phyloP scores from a whole-genome alignment of 2,329 filamentous ascomycete genomes.

The Mycogone perniciosa region DNA sequence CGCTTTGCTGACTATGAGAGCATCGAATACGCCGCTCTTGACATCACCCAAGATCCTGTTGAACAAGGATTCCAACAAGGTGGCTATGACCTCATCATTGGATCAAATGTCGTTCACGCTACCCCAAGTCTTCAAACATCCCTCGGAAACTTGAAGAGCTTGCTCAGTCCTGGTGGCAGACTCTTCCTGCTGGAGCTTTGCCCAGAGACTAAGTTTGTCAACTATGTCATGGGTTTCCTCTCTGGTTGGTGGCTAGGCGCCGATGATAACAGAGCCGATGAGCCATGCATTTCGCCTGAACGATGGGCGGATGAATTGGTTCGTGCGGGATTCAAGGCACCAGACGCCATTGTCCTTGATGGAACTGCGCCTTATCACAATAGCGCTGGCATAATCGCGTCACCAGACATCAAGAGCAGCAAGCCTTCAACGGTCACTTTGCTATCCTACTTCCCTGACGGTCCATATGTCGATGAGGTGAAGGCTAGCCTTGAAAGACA shows the following conservation, averaged over 20 bases:
- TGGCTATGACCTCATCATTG: slow-evolving; percentile 4
- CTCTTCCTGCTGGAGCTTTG: slow-evolving; percentile 25
- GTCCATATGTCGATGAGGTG: background rate
- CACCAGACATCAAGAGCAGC: background rate
- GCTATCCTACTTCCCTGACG: background rate
- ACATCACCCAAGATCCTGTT: background rate
- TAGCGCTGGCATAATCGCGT: slow-evolving; percentile 1
- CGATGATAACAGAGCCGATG: slow-evolving; percentile 19
- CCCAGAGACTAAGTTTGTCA: slow-evolving; percentile 12
- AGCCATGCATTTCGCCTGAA: slow-evolving; percentile 21
- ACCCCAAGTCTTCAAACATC: slow-evolving; percentile 22
- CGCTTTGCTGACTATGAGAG: slow-evolving; percentile 16
- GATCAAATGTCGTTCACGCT: slow-evolving; percentile 23
- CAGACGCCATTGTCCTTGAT: slow-evolving; percentile 4
- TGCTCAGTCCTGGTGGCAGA: slow-evolving; percentile 26
- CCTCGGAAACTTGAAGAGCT: slow-evolving; percentile 17
- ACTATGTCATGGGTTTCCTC: slow-evolving; percentile 23
- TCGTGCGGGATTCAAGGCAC: slow-evolving; percentile 18
- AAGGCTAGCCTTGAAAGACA: background rate
- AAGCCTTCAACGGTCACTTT: background rate
- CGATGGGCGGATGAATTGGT: slow-evolving; percentile 24
- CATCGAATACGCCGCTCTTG: slow-evolving; percentile 15
- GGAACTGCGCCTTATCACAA: background rate
- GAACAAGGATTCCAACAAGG: background rate
- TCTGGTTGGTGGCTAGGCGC: slow-evolving; percentile 31